These are phyloP conservation scores for Phytophthora fragariaefolia DNA, from an alignment of 352 stramenopile species.

Conservation along the genomic window DNA sequence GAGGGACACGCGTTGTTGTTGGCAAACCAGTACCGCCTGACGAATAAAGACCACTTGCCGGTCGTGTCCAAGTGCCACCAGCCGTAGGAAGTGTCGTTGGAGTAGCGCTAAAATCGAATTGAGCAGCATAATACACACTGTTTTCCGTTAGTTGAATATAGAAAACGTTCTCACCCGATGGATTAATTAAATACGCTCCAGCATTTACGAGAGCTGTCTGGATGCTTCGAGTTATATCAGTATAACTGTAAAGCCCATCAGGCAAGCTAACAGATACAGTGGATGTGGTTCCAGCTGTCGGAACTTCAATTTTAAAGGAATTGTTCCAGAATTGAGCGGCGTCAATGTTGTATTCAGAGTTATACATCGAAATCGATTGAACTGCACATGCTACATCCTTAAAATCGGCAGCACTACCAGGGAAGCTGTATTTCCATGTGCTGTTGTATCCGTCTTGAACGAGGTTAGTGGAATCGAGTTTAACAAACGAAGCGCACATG, in stretches of 20 bases:
- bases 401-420: slow-evolving; percentile 1
- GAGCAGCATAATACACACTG: slow-evolving; percentile 13
- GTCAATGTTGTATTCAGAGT: slow-evolving; percentile 22
- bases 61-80: slow-evolving; percentile 4
- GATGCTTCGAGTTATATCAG: slow-evolving; percentile 12
- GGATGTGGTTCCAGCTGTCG: slow-evolving; percentile 11
- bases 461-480: slow-evolving; percentile 15
- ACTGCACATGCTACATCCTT: slow-evolving; percentile 1
- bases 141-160: slow-evolving; percentile 19
- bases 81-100: slow-evolving; percentile 1
- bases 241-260: slow-evolving; percentile 19
- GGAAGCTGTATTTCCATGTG: slow-evolving; percentile 9
- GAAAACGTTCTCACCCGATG: slow-evolving; percentile 4
- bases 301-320: slow-evolving; percentile 15
- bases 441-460: slow-evolving; percentile 12
- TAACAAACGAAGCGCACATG: slow-evolving; percentile 15
- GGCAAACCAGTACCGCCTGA: slow-evolving; percentile 16
- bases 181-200: slow-evolving; percentile 13
- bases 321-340: slow-evolving; percentile 6
- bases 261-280: slow-evolving; percentile 5
- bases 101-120: slow-evolving; percentile 9
- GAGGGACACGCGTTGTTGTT: slow-evolving; percentile 15
- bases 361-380: slow-evolving; percentile 18
- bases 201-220: slow-evolving; percentile 14
- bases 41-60: slow-evolving; percentile 11